Evolutionary conservation across 306 rosid species (phyloP).

Genomic region (Dryas drummondii): DNA sequence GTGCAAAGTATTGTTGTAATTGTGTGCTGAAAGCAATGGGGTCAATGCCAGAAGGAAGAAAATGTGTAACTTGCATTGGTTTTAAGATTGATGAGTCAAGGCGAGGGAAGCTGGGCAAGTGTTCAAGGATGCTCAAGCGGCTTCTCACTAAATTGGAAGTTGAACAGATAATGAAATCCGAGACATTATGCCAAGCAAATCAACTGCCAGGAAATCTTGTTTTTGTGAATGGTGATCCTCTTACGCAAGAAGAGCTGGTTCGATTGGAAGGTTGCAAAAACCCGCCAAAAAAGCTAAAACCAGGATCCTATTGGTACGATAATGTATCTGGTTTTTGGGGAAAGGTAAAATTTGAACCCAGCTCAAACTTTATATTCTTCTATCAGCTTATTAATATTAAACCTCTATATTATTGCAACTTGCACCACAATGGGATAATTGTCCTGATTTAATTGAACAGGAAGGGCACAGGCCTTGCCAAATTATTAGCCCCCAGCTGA

Average conservation of each 20-base stretch:
- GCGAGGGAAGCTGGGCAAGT: conserved; percentile 48
- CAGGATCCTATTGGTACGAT: conserved; percentile 82
- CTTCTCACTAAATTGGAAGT: conserved; percentile 45
- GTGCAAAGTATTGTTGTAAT: conserved; percentile 59
- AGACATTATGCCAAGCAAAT: conserved; percentile 49
- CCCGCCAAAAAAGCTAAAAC: conserved; percentile 67
- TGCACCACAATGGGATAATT: conserved; percentile 21
- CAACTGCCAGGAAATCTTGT: conserved; percentile 52
- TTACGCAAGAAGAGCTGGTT: conserved; percentile 47
- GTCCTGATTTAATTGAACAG: conserved; percentile 43
- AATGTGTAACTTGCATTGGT: conserved; percentile 67
- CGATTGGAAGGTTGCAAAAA: conserved; percentile 40
- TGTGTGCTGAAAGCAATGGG: conserved; percentile 83
- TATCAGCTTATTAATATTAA: neutral
- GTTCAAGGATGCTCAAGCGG: conserved; percentile 55
- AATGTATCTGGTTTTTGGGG: conserved; percentile 83
- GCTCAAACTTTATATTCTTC: neutral
- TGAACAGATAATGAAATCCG: conserved; percentile 41
- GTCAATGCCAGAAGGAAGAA: conserved; percentile 85
- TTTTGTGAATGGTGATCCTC: conserved; percentile 48
- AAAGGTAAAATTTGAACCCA: conserved; percentile 48
- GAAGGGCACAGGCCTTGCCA: conserved; percentile 60
- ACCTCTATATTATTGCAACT: conserved; percentile 2
- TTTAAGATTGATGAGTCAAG: conserved; percentile 51
- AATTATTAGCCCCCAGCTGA: conserved; percentile 54